A percentile compares a stretch with the other conserved stretches of the same genome.
phyloP scores from a whole-genome alignment of 345 rosid genomes.

The Odontarrhena argentea region DNA sequence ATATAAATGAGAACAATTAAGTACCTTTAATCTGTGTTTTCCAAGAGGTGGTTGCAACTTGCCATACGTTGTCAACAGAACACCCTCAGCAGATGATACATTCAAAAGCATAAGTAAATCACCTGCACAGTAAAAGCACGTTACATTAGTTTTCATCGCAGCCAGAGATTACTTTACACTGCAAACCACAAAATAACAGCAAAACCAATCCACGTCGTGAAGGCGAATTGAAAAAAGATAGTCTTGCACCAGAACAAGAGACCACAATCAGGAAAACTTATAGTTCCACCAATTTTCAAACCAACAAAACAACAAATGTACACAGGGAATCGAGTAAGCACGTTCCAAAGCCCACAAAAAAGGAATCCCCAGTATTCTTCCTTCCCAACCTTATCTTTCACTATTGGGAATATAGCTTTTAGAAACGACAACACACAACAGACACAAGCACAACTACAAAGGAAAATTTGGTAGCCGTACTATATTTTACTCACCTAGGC shows the following conservation, averaged over 20 bases:
- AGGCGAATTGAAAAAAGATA: constrained; percentile 17
- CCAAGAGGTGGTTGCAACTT: constrained; percentile 95
- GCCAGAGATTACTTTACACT: constrained; percentile 8
- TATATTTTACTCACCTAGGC: constrained; percentile 61
- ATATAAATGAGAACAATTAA: constrained; percentile 9
- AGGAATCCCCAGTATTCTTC: background rate
- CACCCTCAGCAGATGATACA: constrained; percentile 58
- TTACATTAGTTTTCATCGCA: constrained; percentile 7
- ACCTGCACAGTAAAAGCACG: constrained; percentile 53
- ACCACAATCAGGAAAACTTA: constrained; percentile 13
- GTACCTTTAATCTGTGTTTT: constrained; percentile 88
- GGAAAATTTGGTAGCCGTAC: constrained; percentile 1
- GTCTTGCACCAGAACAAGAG: background rate
- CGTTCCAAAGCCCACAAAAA: constrained; percentile 5
- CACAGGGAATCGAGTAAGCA: background rate
- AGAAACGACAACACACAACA: constrained; percentile 7
- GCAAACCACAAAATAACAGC: constrained; percentile 19
- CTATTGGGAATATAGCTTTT: background rate
- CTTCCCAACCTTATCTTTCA: constrained; percentile 23
- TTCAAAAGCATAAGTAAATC: constrained; percentile 79
- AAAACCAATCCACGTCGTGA: constrained; percentile 5
- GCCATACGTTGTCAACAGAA: constrained; percentile 79
- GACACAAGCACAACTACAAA: constrained; percentile 23
- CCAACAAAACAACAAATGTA: constrained; percentile 12
- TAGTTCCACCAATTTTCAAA: constrained; percentile 14